Conservation (phyloP, 2,329 filamentous ascomycete genomes). For the Xenoacremonium recifei region DNA sequence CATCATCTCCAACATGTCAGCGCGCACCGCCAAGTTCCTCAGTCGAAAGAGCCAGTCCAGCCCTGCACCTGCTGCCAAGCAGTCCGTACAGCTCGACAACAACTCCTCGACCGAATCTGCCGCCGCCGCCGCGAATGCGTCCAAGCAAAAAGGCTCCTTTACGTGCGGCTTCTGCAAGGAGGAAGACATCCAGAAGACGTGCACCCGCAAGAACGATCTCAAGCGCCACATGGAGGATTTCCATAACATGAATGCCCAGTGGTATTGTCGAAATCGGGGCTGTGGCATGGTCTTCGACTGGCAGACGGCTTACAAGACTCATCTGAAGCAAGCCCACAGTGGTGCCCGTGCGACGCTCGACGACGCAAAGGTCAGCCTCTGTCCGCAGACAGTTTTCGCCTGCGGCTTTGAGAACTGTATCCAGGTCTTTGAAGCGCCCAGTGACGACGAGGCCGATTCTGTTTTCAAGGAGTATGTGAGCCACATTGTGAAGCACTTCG, state of each 20-base stretch:
- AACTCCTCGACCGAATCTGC: slow-evolving; percentile 23
- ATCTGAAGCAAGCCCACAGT: slow-evolving; percentile 44
- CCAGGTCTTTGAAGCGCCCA: slow-evolving; percentile 42
- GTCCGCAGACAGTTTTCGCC: slow-evolving; percentile 47
- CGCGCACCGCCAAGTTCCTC: slow-evolving; percentile 34
- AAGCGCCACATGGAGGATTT: slow-evolving; percentile 50
- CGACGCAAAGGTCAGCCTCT: slow-evolving; percentile 42
- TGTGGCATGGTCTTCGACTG: slow-evolving; percentile 47
- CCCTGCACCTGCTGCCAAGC: slow-evolving; percentile 19
- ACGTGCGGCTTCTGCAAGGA: slow-evolving; percentile 43
- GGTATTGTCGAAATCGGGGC: slow-evolving; percentile 43
- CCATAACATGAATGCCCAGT: slow-evolving; percentile 46
- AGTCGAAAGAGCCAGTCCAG: slow-evolving; percentile 26
- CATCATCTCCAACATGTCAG: slow-evolving; percentile 40
- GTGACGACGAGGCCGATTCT: slow-evolving; percentile 36
- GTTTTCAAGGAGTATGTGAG: slow-evolving; percentile 45
- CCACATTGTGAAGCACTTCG: slow-evolving; percentile 47
- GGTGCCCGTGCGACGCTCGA: slow-evolving; percentile 41
- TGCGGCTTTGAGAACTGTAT: slow-evolving; percentile 46
- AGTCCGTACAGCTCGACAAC: slow-evolving; percentile 17
- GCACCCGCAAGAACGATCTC: slow-evolving; percentile 46
- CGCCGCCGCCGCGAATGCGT: slow-evolving; percentile 18
- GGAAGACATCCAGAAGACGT: slow-evolving; percentile 39
- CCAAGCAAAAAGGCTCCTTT: slow-evolving; percentile 39
- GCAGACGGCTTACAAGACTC: slow-evolving; percentile 46